A percentile compares a stretch with the other conserved stretches of the same genome.
These are phyloP conservation scores for Diplogelasinospora grovesii DNA, from an alignment of 495 filamentous ascomycete genomes.

Conservation along the genomic window DNA sequence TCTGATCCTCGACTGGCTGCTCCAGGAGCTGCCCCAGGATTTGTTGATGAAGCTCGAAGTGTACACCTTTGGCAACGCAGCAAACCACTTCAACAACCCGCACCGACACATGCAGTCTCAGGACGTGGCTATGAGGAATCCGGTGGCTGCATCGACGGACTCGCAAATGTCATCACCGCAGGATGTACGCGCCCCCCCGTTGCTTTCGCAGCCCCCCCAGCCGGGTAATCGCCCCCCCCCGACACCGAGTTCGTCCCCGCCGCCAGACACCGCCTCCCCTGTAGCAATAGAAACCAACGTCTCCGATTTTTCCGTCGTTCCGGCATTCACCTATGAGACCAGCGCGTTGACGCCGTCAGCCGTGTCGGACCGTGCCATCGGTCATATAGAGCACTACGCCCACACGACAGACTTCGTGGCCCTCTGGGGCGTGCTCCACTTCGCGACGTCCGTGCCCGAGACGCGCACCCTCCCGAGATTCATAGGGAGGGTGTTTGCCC, in stretches of 20 bases:
- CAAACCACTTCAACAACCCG: conserved; percentile 87
- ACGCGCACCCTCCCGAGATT: conserved; percentile 49
- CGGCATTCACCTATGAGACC: conserved; percentile 9
- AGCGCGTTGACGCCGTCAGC: conserved; percentile 13
- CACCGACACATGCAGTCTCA: conserved; percentile 32
- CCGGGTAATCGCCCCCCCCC: not conserved
- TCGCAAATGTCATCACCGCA: no score
- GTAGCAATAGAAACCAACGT: not conserved
- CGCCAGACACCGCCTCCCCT: not conserved
- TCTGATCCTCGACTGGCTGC: conserved; percentile 70
- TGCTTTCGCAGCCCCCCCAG: no score
- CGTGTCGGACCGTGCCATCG: conserved; percentile 45
- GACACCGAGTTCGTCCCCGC: not conserved
- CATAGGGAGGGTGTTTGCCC: conserved; percentile 69
- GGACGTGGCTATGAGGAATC: conserved; percentile 14
- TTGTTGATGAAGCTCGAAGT: conserved; percentile 66
- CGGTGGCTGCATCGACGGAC: conserved; percentile 19
- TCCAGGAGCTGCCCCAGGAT: conserved; percentile 65
- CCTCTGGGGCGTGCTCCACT: conserved; percentile 67
- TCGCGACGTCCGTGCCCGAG: conserved; percentile 39
- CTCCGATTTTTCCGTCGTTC: conserved; percentile 1
- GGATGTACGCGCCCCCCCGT: no score
- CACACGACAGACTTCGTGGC: conserved; percentile 72
- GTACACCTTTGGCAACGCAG: conserved; percentile 79
- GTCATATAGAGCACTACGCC: conserved; percentile 80